These are phyloP conservation scores for Starmerella bacillaris DNA, from an alignment of 805 yeast genomes.

Conservation along the genomic window DNA sequence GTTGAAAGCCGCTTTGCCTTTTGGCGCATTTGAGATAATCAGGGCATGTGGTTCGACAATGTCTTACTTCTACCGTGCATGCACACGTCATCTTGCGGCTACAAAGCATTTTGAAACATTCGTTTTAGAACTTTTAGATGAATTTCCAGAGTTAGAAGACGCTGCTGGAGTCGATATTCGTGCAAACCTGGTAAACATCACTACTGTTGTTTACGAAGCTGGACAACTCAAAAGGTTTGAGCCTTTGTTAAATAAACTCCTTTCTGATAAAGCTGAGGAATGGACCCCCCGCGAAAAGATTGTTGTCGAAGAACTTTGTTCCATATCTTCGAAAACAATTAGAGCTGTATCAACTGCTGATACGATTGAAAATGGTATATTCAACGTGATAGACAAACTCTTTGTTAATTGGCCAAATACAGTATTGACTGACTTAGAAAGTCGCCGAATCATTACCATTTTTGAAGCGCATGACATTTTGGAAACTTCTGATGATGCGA, in stretches of 20 bases:
- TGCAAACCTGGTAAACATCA: slow-evolving; percentile 25
- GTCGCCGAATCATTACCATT: slow-evolving; percentile 37
- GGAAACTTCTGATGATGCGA: slow-evolving; percentile 18
- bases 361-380: neutral
- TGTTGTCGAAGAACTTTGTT: slow-evolving; percentile 25
- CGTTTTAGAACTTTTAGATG: slow-evolving; percentile 26
- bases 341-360: neutral
- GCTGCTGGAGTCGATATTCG: slow-evolving; percentile 24
- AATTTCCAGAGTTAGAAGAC: slow-evolving; percentile 13
- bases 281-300: slow-evolving; percentile 26
- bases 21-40: slow-evolving; percentile 58
- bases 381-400: neutral
- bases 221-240: slow-evolving; percentile 56
- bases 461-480: slow-evolving; percentile 30
- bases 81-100: slow-evolving; percentile 87
- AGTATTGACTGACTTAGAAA: neutral
- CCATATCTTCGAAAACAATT: neutral
- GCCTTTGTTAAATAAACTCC: slow-evolving; percentile 44
- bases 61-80: slow-evolving; percentile 84
- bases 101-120: slow-evolving; percentile 41
- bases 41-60: slow-evolving; percentile 66
- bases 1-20: slow-evolving; percentile 43
- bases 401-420: neutral
- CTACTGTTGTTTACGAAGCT: slow-evolving; percentile 47
- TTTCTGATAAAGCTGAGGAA: slow-evolving; percentile 32